These are phyloP conservation scores for Xylaria acuta DNA, from an alignment of 495 filamentous ascomycete genomes.

Conservation along the genomic window DNA sequence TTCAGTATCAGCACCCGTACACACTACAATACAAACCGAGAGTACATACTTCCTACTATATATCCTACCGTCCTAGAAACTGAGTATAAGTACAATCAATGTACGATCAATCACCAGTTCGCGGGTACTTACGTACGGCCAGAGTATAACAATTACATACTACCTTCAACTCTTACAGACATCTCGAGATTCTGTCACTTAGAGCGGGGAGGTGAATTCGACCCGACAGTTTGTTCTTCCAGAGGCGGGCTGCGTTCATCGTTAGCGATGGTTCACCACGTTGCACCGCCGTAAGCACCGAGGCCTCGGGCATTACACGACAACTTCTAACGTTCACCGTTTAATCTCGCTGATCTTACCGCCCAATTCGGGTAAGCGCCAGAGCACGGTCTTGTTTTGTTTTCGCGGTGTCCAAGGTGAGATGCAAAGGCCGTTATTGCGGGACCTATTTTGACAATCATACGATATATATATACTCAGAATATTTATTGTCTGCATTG, in stretches of 20 bases:
- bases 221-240: slow-evolving; percentile 17
- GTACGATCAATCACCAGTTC: neutral
- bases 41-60: no score
- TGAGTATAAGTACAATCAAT: neutral
- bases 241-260: slow-evolving; percentile 8
- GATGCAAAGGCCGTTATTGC: neutral
- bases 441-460: neutral
- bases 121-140: neutral
- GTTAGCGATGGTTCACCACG: slow-evolving; percentile 15
- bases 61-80: neutral
- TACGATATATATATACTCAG: neutral
- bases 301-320: slow-evolving; percentile 16
- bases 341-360: slow-evolving; percentile 14
- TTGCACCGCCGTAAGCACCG: slow-evolving; percentile 15
- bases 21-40: neutral
- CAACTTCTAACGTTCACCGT: neutral
- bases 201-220: slow-evolving; percentile 10
- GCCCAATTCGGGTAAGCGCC: slow-evolving; percentile 1
- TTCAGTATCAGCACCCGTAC: no score
- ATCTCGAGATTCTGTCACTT: neutral
- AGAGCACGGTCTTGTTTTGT: neutral
- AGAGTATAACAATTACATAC: no score
- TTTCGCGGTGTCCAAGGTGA: neutral
- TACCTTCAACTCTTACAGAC: neutral
- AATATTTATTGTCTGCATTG: neutral